Evolutionary conservation across 1,139 yeast species (phyloP), one percentile per base, ranked within the genome.

Genomic region (Geotrichum klebahnii): DNA sequence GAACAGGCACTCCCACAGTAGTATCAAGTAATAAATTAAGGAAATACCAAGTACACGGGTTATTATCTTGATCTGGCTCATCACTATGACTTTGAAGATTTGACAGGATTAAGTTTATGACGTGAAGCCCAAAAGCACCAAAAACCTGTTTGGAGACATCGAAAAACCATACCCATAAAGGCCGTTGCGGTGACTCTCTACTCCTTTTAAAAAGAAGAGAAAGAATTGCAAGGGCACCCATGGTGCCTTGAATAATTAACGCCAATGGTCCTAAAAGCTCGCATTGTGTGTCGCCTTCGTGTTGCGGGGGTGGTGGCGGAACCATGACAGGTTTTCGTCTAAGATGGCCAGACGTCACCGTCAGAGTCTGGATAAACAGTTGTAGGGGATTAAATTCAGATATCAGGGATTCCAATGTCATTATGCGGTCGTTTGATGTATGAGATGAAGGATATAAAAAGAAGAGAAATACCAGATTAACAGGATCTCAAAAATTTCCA

Each of bases 91-190:
- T 40, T 14, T 38, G 43, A 10, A 16, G 29, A 26, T 38, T 32
- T n/a, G 48, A 44, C 44, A 86, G 71, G 19, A 80, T 66, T n/a
- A 90, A 76, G 61, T 92, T 92, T 61, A 90, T 71, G 12, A 84
- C 71, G 64, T 92, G 98, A 1, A 90, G 78, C 0, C 92, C 89
- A 23, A 85, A 68, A 0, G 97, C 88, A 0, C 97, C 97, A 23
- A 87, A 71, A 2, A 90, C 74, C 65, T 92, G 98, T 62, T 92
- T 92, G 29, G 87, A 79, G 1, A 92, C 95, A 64, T 92, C 98
- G 63, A 81, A 90, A 19, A 77, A 65, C 97, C 97, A 92, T 14
- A 90, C 82, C 51, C 78, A 76, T 88, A 95, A 81, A 5, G 95
- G 88, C 57, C 97, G 73, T 55, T 90, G 76, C 0, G 97, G 97